These are phyloP conservation scores for Odontarrhena argentea DNA, from an alignment of 345 rosid species.

Conservation along the genomic window DNA sequence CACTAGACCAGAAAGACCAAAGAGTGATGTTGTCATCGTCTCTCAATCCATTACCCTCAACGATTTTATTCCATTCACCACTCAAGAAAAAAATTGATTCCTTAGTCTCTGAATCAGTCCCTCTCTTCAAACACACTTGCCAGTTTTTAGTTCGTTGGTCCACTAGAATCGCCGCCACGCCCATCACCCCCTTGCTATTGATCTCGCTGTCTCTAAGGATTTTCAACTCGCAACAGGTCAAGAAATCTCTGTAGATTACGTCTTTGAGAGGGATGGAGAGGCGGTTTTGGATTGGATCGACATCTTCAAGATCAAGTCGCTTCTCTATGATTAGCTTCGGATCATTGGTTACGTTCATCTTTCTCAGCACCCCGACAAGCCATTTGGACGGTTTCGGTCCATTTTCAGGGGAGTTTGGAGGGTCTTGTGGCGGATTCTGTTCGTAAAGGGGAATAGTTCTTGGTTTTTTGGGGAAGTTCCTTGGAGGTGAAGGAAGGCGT, in stretches of 20 bases:
- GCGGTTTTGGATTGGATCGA: slow-evolving; percentile 10
- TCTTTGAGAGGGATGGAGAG: slow-evolving; percentile 24
- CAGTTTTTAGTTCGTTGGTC: slow-evolving; percentile 20
- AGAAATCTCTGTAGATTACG: slow-evolving; percentile 6
- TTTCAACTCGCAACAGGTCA: slow-evolving; percentile 4
- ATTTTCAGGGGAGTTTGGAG: background rate
- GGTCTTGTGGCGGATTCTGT: background rate
- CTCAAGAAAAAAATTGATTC: background rate
- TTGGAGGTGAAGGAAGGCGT: too few species aligned
- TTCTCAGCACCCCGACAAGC: background rate
- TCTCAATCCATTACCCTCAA: slow-evolving; percentile 26
- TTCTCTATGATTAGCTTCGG: slow-evolving; percentile 24
- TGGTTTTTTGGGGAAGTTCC: background rate
- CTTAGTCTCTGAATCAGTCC: slow-evolving; percentile 3
- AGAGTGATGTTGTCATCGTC: slow-evolving; percentile 20
- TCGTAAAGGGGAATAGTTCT: background rate
- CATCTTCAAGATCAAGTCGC: slow-evolving; percentile 15
- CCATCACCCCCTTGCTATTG: background rate
- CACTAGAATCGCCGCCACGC: slow-evolving; percentile 19
- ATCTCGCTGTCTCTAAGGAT: slow-evolving; percentile 5
- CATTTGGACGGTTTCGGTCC: background rate
- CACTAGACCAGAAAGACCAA: slow-evolving; percentile 22
- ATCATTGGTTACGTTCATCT: background rate
- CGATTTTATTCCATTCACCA: slow-evolving; percentile 26
- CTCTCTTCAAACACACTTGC: slow-evolving; percentile 9